Conservation (phyloP, 306 rosid species). For the Lablab purpureus region DNA sequence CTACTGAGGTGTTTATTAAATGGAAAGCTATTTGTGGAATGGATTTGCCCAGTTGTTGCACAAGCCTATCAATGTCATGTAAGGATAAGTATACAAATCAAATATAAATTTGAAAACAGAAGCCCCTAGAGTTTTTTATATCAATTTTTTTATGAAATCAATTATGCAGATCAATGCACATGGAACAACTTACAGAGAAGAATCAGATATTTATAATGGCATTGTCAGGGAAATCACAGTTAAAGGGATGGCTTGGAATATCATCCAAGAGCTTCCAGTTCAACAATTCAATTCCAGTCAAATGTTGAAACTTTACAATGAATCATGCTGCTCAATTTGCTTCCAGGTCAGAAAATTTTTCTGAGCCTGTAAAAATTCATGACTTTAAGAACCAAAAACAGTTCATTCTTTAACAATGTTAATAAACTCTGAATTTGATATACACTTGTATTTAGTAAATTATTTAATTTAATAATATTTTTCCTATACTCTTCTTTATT, state of each 20-base stretch:
- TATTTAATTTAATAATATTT: too few species aligned
- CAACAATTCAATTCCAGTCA: conserved; percentile 30
- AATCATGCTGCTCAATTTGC: conserved; percentile 47
- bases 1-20: conserved; percentile 28
- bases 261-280: conserved; percentile 38
- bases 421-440: background rate
- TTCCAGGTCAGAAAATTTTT: conserved; percentile 23
- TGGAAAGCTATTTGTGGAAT: conserved; percentile 45
- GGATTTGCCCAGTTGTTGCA: conserved; percentile 40
- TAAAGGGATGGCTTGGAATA: conserved; percentile 22
- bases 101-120: background rate
- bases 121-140: background rate
- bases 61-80: conserved; percentile 45
- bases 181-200: conserved; percentile 33
- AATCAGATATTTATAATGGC: conserved; percentile 24
- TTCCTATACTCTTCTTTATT: too few species aligned
- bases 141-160: background rate
- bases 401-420: background rate
- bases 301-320: conserved; percentile 19
- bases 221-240: background rate
- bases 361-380: background rate
- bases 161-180: conserved; percentile 28
- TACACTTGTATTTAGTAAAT: too few species aligned
- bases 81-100: background rate
- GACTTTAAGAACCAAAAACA: background rate